Evolutionary conservation across 352 stramenopile species (phyloP).

Genomic region (Globisporangium abappressorium): DNA sequence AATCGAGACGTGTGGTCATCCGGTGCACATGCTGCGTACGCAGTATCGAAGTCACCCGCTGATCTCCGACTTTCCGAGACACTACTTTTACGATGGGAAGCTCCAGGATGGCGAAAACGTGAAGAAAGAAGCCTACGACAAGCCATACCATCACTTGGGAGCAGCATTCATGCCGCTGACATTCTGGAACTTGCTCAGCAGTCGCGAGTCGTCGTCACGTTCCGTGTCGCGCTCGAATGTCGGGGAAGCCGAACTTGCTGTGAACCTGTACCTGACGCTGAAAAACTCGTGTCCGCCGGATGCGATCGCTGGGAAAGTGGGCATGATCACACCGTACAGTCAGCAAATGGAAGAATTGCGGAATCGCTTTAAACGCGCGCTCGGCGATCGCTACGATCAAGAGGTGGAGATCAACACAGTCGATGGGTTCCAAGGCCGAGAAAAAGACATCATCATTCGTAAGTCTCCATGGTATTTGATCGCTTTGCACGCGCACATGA

Average conservation of each 20-base stretch:
- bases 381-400: constrained; percentile 70
- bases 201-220: constrained; percentile 63
- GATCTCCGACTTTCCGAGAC: constrained; percentile 80
- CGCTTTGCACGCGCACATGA: not conserved
- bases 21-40: constrained; percentile 87
- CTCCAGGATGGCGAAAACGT: constrained; percentile 86
- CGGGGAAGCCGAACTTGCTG: constrained; percentile 77
- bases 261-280: constrained; percentile 86
- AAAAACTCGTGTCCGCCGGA: constrained; percentile 82
- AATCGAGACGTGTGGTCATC: constrained; percentile 83
- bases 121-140: constrained; percentile 50
- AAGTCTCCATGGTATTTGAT: constrained; percentile 22
- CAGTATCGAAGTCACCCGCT: constrained; percentile 84
- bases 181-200: constrained; percentile 85
- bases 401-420: constrained; percentile 92
- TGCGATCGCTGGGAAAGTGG: constrained; percentile 74
- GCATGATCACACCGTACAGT: constrained; percentile 89
- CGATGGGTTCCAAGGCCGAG: constrained; percentile 90
- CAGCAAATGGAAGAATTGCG: constrained; percentile 87
- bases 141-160: constrained; percentile 77
- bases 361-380: constrained; percentile 45
- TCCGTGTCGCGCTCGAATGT: constrained; percentile 81
- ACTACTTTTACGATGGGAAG: constrained; percentile 85
- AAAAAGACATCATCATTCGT: constrained; percentile 92
- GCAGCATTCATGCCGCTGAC: constrained; percentile 76